Evolutionary conservation across 164 flowering plant species (phyloP), one percentile per base, ranked within the genome.

Genomic region (Vitis amurensis): DNA sequence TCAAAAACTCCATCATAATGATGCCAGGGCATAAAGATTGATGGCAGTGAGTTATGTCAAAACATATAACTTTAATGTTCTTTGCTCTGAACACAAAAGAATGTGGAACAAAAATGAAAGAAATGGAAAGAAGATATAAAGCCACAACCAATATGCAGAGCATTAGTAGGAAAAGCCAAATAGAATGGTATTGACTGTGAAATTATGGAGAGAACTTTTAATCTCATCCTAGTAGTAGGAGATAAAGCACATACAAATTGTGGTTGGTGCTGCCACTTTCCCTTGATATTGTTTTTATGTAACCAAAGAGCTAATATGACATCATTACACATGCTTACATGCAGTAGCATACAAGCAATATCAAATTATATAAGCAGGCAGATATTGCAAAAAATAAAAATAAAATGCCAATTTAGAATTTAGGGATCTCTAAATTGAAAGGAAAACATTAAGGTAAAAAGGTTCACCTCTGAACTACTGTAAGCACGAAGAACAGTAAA

Each of bases 401-500:
- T 23, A 23, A 23, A 23, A 23, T 23, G 27, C 27, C 27, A 23
- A 23, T 58, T 19, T 11, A 57, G 30, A 74, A 55, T 47, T 61
- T 14, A 44, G 5, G 15, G 37, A 48, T 49, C 1, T 29, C n/a
- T 53, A 60, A 12, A 9, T 8, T 30, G 29, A 29, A 30, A 60
- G 30, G 14, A 8, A 13, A 27, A 10, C 15, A 64, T 9, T n/a
- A 11, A 11, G 16, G 13, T 23, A 1, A 48, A 19, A 50, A 59
- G 52, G 49, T 51, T 65, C 61, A 91, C 99, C 95, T 96, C 97
- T 53, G 97, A 89, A 83, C 84, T 87, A 70, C 82, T 74, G 77
- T 83, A 96, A 76, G 99, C 97, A 72, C 86, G 97, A 70, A 93
- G 92, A 72, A 89, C 91, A 60, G 85, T 89, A 53, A 88, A 67